A percentile compares a stretch with the other conserved stretches of the same genome.
Evolutionary conservation across 116 monocot genomes (phyloP).

Genomic region (Papilionanthe hybrid): DNA sequence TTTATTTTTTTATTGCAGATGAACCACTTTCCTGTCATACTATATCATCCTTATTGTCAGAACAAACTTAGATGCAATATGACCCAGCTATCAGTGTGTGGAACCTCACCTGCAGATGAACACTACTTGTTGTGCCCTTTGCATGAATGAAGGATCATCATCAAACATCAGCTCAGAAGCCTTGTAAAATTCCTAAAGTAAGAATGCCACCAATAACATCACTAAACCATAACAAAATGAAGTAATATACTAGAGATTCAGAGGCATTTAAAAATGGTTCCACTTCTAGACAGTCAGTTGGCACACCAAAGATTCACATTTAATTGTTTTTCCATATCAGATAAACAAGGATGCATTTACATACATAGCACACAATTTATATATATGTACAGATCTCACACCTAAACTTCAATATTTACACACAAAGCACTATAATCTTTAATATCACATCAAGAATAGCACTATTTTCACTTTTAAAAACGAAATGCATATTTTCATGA

Average conservation of each 20-base stretch:
- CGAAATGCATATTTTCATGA: too few relatives aligned
- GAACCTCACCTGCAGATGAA: slow-evolving; percentile 62
- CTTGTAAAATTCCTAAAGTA: slow-evolving; percentile 80
- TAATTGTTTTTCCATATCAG: background rate
- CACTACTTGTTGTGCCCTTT: slow-evolving; percentile 82
- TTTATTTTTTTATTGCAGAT: background rate
- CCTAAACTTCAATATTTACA: too few relatives aligned
- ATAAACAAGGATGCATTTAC: too few relatives aligned
- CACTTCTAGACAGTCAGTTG: background rate
- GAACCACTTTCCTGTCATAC: background rate
- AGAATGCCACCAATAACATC: background rate
- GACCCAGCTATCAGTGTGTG: slow-evolving; percentile 2
- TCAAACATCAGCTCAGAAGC: slow-evolving; percentile 85
- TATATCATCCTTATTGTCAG: background rate
- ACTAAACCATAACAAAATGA: background rate
- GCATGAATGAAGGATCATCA: slow-evolving; percentile 69
- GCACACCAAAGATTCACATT: background rate
- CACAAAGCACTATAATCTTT: too few relatives aligned
- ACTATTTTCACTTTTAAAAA: too few relatives aligned
- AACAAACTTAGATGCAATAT: background rate
- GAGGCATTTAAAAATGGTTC: background rate
- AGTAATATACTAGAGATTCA: background rate
- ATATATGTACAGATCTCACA: too few relatives aligned
- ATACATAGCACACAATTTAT: too few relatives aligned
- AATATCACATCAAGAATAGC: too few relatives aligned